Percentiles rank a stretch among this genome's conserved stretches.
Conservation (phyloP, 2,329 filamentous ascomycete genomes). For the Colletotrichum simmondsii region DNA sequence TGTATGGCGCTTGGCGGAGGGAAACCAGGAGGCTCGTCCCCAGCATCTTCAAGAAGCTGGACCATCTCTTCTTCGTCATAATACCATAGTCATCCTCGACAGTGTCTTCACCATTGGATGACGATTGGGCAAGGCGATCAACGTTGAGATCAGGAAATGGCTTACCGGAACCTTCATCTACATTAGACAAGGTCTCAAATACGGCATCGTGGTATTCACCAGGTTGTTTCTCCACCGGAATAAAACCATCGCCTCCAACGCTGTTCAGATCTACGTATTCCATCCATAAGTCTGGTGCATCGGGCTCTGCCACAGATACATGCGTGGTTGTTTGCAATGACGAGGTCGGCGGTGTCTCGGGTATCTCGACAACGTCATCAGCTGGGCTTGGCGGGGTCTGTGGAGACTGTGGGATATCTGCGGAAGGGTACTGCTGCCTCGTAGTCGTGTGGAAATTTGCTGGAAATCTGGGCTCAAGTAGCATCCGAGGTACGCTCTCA, state of each 20-base stretch:
- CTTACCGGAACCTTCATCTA: neutral
- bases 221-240: neutral
- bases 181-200: neutral
- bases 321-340: neutral
- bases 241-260: neutral
- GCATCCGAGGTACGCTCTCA: neutral
- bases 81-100: constrained; percentile 4
- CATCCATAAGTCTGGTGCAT: constrained; percentile 14
- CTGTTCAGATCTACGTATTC: constrained; percentile 8
- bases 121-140: neutral
- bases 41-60: neutral
- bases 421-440: neutral
- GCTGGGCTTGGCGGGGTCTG: neutral
- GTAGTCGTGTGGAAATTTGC: fast-evolving
- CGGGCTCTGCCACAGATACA: neutral
- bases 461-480: no score
- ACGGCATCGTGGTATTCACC: neutral
- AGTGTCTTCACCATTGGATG: neutral
- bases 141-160: neutral
- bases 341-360: neutral
- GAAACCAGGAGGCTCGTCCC: neutral
- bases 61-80: constrained; percentile 18
- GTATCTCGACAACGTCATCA: neutral
- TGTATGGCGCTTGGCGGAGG: neutral
- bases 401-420: neutral